These are phyloP conservation scores for Allomyces arbusculus DNA, from an alignment of 192 early-diverging fungal species.

Conservation along the genomic window DNA sequence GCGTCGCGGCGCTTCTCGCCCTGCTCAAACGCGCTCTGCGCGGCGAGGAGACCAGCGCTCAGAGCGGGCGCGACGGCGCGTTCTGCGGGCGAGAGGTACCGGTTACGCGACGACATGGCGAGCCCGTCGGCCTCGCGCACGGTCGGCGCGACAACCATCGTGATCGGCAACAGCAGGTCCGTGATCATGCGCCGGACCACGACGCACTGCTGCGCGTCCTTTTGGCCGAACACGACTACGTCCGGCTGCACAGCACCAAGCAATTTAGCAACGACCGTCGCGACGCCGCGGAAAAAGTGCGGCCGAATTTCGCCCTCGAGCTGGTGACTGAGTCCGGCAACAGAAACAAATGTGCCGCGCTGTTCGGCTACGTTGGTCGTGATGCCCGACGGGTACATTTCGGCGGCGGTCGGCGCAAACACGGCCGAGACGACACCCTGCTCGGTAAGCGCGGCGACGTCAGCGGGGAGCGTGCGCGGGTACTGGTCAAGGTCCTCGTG, in stretches of 20 bases:
- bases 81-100: conserved; percentile 55
- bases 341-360: conserved; percentile 77
- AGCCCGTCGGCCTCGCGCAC: conserved; percentile 60
- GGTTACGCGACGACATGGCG: conserved; percentile 78
- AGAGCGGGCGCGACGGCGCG: conserved; percentile 48
- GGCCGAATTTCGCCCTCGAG: conserved; percentile 84
- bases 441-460: conserved; percentile 44
- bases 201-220: conserved; percentile 88
- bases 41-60: conserved; percentile 42
- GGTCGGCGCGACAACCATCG: conserved; percentile 51
- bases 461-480: conserved; percentile 61
- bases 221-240: conserved; percentile 80
- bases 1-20: conserved; percentile 14
- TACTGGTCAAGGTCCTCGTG: conserved; percentile 80
- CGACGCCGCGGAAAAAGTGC: conserved; percentile 91
- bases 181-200: conserved; percentile 55
- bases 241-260: conserved; percentile 76
- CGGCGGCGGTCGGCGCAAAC: conserved; percentile 44
- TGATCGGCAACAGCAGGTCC: conserved; percentile 63
- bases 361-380: conserved; percentile 55
- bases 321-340: conserved; percentile 70
- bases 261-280: conserved; percentile 83
- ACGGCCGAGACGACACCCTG: conserved; percentile 19
- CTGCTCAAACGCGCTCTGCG: conserved; percentile 18
- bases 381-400: conserved; percentile 92